Conservation (phyloP, 805 yeast species). For the Ogataea philodendri region DNA sequence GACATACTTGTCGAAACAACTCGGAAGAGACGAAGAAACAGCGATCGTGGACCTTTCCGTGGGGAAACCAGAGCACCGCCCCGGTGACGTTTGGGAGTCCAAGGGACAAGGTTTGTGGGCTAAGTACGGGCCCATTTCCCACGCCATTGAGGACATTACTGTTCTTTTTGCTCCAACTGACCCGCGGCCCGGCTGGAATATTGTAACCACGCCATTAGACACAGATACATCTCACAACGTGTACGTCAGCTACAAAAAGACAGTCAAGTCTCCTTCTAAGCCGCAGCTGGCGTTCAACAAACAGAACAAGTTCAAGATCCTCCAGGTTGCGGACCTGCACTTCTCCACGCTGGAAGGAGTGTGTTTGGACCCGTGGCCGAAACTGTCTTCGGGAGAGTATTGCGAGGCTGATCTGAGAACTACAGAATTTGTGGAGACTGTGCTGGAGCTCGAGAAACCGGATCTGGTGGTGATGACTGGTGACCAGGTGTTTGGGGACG, state of each 20-base stretch:
- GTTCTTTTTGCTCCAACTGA: constrained; percentile 77
- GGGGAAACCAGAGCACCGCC: constrained; percentile 9
- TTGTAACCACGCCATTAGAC: constrained; percentile 9
- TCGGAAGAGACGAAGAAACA: constrained; percentile 11
- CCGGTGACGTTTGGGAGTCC: constrained; percentile 4
- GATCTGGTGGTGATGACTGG: constrained; percentile 87
- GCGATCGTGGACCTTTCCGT: constrained; percentile 17
- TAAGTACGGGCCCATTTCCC: constrained; percentile 43
- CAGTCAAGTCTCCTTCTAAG: constrained; percentile 2
- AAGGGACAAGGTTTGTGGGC: constrained; percentile 47
- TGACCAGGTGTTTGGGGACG: constrained; percentile 84
- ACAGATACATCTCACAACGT: constrained; percentile 23
- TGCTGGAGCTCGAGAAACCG: constrained; percentile 74
- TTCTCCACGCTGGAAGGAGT: constrained; percentile 79
- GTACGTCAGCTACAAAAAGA: constrained; percentile 36
- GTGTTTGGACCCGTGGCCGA: constrained; percentile 73
- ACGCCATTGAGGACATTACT: constrained; percentile 56
- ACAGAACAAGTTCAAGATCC: constrained; percentile 59
- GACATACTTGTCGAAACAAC: constrained; percentile 17
- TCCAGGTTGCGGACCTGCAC: constrained; percentile 91
- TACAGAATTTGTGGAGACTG: constrained; percentile 52
- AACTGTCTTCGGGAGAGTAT: constrained; percentile 32
- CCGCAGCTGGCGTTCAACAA: constrained; percentile 12
- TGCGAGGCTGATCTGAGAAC: constrained; percentile 85
- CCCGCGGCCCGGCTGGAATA: constrained; percentile 70